phyloP scores from a whole-genome alignment of 768 basidiomycete genomes.

The Tylopilus intermedius region DNA sequence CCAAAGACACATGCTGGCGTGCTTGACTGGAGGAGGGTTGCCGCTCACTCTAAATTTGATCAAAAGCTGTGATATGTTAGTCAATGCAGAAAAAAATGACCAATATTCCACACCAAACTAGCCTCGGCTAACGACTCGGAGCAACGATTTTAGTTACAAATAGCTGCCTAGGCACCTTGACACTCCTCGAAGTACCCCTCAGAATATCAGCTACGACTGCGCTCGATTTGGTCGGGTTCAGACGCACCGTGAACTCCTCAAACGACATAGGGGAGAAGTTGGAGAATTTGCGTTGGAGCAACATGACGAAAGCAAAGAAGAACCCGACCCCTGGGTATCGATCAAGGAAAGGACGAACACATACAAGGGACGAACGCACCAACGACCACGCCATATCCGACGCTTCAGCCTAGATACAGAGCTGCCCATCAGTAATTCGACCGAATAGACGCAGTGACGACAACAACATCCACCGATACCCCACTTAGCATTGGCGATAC shows the following conservation, averaged over 20 bases:
- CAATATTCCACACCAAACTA: no score
- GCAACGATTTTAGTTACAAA: no score
- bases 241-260: slow-evolving; percentile 45
- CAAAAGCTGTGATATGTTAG: no score
- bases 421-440: no score
- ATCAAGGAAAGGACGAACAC: not conserved
- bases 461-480: slow-evolving; percentile 82
- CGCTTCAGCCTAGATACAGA: slow-evolving; percentile 15
- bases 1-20: not conserved
- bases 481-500: slow-evolving; percentile 70
- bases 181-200: no score
- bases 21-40: no score
- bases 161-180: no score
- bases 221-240: not conserved
- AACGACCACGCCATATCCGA: slow-evolving; percentile 48
- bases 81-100: no score
- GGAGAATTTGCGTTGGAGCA: slow-evolving; percentile 34
- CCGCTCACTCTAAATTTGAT: no score
- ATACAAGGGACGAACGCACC: slow-evolving; percentile 26
- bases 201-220: not conserved
- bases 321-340: slow-evolving; percentile 40
- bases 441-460: slow-evolving; percentile 23
- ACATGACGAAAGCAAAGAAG: slow-evolving; percentile 47
- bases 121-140: no score
- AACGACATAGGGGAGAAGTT: slow-evolving; percentile 42